These are phyloP conservation scores for Pythium scleroteichum DNA, from an alignment of 352 stramenopile species.

Conservation along the genomic window DNA sequence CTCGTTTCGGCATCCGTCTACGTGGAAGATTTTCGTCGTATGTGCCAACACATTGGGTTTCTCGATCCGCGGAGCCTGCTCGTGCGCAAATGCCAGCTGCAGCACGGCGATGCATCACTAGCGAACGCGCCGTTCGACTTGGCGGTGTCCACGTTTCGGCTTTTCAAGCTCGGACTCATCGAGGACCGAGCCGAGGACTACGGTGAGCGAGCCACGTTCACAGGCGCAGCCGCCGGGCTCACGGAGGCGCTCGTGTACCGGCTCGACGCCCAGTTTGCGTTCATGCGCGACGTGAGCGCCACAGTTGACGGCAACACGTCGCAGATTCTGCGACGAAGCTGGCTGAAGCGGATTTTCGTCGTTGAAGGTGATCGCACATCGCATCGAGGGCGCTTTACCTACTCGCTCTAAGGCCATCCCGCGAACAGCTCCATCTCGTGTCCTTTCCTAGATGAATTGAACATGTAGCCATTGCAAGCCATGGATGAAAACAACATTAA, in stretches of 20 bases:
- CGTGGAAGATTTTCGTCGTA: conserved; percentile 44
- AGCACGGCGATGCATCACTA: not conserved
- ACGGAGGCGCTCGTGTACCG: conserved; percentile 24
- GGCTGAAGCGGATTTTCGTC: conserved; percentile 43
- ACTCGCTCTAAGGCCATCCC: conserved; percentile 8
- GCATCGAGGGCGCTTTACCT: conserved; percentile 41
- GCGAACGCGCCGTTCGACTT: not conserved
- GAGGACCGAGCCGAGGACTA: conserved; percentile 59
- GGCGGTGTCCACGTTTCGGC: conserved; percentile 30
- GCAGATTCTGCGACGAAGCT: conserved; percentile 48
- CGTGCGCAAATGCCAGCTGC: conserved; percentile 6
- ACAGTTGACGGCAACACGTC: conserved; percentile 56
- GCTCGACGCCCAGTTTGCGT: conserved; percentile 44
- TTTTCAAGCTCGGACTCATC: conserved; percentile 44
- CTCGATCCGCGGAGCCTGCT: conserved; percentile 25
- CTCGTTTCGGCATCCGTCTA: conserved; percentile 27
- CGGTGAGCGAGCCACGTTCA: conserved; percentile 47
- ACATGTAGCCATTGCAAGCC: conserved; percentile 19
- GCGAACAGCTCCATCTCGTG: too few relatives aligned
- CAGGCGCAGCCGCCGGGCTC: conserved; percentile 14
- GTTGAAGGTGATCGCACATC: conserved; percentile 43
- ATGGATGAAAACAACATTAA: not conserved
- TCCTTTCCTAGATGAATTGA: not conserved
- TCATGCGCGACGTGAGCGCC: conserved; percentile 32
- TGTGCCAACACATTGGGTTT: conserved; percentile 41